Conservation (phyloP, 2,329 filamentous ascomycete genomes). For the Paraphoma sp. region DNA sequence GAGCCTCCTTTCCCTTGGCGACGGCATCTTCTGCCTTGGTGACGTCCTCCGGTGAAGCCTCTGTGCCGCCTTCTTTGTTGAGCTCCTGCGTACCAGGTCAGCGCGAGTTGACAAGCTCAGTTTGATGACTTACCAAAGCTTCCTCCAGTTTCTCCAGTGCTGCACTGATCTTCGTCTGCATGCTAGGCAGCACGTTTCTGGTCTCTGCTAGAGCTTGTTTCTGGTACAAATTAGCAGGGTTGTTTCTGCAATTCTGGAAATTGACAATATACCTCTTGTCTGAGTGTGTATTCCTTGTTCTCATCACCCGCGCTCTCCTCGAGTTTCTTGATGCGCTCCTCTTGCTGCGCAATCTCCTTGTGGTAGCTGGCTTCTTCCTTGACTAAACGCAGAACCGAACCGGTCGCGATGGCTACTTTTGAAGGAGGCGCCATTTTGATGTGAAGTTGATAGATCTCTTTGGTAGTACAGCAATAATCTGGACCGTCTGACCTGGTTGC, state of each 20-base stretch:
- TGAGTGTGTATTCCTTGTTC: slow-evolving; percentile 80
- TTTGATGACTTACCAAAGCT: slow-evolving; percentile 68
- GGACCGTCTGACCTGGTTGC: slow-evolving; percentile 6
- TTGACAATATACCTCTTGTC: slow-evolving; percentile 74
- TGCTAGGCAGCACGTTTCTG: slow-evolving; percentile 76
- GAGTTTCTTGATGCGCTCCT: slow-evolving; percentile 73
- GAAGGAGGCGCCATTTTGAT: slow-evolving; percentile 75
- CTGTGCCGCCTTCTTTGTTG: slow-evolving; percentile 48
- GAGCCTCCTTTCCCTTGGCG: slow-evolving; percentile 47
- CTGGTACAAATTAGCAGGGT: slow-evolving; percentile 42
- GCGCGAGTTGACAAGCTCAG: neutral
- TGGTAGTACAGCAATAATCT: neutral
- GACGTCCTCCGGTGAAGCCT: slow-evolving; percentile 51
- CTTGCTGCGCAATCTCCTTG: slow-evolving; percentile 80
- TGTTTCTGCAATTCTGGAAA: neutral
- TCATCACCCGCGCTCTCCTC: slow-evolving; percentile 68
- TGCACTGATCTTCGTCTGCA: slow-evolving; percentile 74
- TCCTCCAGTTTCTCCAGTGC: slow-evolving; percentile 77
- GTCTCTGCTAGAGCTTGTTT: slow-evolving; percentile 86
- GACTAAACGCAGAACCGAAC: slow-evolving; percentile 80
- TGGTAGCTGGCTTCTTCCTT: slow-evolving; percentile 93
- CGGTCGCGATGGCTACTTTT: slow-evolving; percentile 78
- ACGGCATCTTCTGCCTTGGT: slow-evolving; percentile 54
- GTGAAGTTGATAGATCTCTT: neutral
- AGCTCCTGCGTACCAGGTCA: slow-evolving; percentile 43